Percentiles rank a stretch among this genome's conserved stretches.
Conservation (phyloP, 768 basidiomycete species). For the Amanita subjunquillea region DNA sequence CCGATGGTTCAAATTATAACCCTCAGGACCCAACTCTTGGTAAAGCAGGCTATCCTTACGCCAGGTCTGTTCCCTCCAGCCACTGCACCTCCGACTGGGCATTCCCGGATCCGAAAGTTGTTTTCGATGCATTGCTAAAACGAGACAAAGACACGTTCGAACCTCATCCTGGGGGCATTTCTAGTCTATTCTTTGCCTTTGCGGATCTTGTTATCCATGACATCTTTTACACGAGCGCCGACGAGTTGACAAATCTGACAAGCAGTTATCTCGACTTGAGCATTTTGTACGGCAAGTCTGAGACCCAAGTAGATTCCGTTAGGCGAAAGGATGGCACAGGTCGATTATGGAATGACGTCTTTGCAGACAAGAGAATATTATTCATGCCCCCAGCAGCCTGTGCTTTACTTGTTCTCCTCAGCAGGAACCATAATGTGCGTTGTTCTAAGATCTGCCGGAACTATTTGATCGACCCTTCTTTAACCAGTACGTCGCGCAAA, state of each 20-base stretch:
- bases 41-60: conserved; percentile 54
- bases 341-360: conserved; percentile 54
- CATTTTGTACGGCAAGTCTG: conserved; percentile 58
- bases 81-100: conserved; percentile 28
- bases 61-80: conserved; percentile 49
- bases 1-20: conserved; percentile 56
- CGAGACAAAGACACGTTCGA: conserved; percentile 34
- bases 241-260: conserved; percentile 47
- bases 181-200: conserved; percentile 69
- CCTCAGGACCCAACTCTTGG: conserved; percentile 44
- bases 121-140: conserved; percentile 64
- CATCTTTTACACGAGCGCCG: conserved; percentile 50
- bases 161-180: conserved; percentile 60
- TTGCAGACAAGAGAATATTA: conserved; percentile 55
- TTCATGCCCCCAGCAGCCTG: conserved; percentile 66
- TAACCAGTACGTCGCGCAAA: conserved; percentile 56
- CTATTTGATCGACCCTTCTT: not conserved
- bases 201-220: conserved; percentile 69
- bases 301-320: conserved; percentile 34
- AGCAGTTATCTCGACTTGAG: conserved; percentile 74
- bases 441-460: not conserved
- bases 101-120: conserved; percentile 54
- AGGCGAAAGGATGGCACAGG: conserved; percentile 60
- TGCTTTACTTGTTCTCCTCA: conserved; percentile 59
- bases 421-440: conserved; percentile 66